Evolutionary conservation across 352 stramenopile species (phyloP).

Genomic region (Halophytophthora polymorphica): DNA sequence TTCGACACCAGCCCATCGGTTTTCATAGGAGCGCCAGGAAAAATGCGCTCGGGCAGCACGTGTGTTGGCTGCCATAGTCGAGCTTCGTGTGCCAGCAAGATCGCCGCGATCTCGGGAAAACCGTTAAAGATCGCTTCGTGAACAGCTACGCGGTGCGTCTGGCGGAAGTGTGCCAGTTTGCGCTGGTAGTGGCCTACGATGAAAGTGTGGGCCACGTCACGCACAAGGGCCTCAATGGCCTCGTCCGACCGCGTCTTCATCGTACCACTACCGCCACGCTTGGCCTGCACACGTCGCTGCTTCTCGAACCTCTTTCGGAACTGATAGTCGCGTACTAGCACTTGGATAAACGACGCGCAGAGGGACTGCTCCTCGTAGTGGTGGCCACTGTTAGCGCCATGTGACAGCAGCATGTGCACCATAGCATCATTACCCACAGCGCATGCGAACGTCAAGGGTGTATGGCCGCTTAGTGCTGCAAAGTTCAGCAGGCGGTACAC

Average conservation of each 20-base stretch:
- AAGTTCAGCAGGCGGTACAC: slow-evolving; percentile 53
- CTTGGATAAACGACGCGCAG: slow-evolving; percentile 65
- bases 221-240: slow-evolving; percentile 46
- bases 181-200: slow-evolving; percentile 51
- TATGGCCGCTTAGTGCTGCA: slow-evolving; percentile 64
- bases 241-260: slow-evolving; percentile 37
- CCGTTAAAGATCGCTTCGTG: slow-evolving; percentile 75
- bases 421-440: slow-evolving; percentile 73
- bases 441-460: slow-evolving; percentile 61
- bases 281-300: slow-evolving; percentile 9
- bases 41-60: slow-evolving; percentile 47
- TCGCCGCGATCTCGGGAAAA: slow-evolving; percentile 43
- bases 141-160: slow-evolving; percentile 67
- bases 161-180: slow-evolving; percentile 40
- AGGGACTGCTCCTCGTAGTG: slow-evolving; percentile 46
- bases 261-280: not conserved
- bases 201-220: slow-evolving; percentile 59
- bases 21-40: slow-evolving; percentile 30
- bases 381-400: slow-evolving; percentile 46
- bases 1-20: slow-evolving; percentile 9
- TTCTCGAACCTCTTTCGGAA: slow-evolving; percentile 26
- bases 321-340: slow-evolving; percentile 48
- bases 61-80: slow-evolving; percentile 59
- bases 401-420: slow-evolving; percentile 62
- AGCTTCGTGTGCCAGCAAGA: slow-evolving; percentile 50